Evolutionary conservation across 257 asterid genomes (phyloP).

Genomic region (Solanum habrochaites): DNA sequence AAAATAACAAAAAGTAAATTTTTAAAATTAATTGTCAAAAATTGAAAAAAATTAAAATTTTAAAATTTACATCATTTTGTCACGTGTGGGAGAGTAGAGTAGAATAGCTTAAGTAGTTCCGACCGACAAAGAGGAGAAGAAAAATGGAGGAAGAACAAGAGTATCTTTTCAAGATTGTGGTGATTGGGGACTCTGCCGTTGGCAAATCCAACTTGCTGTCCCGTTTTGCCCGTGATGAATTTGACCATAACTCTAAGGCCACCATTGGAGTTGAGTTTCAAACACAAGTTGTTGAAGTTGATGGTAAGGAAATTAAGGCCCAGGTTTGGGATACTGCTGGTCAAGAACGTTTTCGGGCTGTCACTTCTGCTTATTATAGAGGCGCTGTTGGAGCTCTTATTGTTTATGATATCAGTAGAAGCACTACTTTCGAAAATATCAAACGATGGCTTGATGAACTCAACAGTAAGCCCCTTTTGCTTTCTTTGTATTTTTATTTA

Average conservation of each 20-base stretch:
- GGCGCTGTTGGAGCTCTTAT: conserved; percentile 69
- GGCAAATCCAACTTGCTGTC: conserved; percentile 47
- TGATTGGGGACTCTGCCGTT: neutral
- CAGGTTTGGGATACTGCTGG: conserved; percentile 93
- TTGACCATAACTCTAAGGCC: conserved; percentile 59
- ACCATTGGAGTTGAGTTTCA: conserved; percentile 86
- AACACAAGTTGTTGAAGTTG: conserved; percentile 56
- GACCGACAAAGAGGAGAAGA: neutral
- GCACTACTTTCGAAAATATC: conserved; percentile 38
- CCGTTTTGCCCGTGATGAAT: conserved; percentile 68
- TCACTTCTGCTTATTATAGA: conserved; percentile 69
- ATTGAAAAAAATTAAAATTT: no score
- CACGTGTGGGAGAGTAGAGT: neutral
- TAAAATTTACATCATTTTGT: neutral
- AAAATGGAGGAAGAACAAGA: conserved; percentile 3
- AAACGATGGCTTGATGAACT: conserved; percentile 71
- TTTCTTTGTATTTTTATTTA: neutral
- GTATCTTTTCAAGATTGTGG: neutral
- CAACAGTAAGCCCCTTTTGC: conserved; percentile 19
- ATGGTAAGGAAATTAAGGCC: conserved; percentile 71
- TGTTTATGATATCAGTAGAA: conserved; percentile 53
- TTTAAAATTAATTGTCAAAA: no score
- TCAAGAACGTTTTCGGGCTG: conserved; percentile 75
- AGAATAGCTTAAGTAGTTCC: no score
- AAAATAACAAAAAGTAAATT: no score